phyloP scores from a whole-genome alignment of 768 basidiomycete species.

The Boletus speciosus region DNA sequence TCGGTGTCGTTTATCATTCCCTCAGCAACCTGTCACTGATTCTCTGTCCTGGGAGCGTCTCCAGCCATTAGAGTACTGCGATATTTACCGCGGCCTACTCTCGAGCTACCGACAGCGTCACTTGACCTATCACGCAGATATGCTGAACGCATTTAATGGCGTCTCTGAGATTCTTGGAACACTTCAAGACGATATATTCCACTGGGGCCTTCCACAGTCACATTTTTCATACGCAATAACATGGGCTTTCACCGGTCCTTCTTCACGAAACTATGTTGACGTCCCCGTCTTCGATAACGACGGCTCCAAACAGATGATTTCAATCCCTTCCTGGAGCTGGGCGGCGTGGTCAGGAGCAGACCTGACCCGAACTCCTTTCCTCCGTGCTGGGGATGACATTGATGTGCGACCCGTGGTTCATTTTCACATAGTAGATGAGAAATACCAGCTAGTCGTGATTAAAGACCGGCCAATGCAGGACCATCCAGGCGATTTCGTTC shows the following conservation, averaged over 20 bases:
- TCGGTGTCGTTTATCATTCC: background rate
- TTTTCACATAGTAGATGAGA: conserved; percentile 4
- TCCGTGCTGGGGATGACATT: background rate
- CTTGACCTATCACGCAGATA: conserved; percentile 12
- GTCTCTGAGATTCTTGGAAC: conserved; percentile 10
- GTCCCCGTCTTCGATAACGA: conserved; percentile 3
- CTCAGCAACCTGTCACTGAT: background rate
- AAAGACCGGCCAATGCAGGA: background rate
- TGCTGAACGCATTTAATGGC: conserved; percentile 15
- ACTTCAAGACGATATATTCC: conserved; percentile 8
- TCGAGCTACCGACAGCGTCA: conserved; percentile 7
- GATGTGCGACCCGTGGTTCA: background rate
- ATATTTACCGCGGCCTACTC: background rate
- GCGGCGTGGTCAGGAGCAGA: conserved; percentile 1
- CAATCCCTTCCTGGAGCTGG: conserved; percentile 19
- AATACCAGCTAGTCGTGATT: background rate
- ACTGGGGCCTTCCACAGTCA: conserved; percentile 16
- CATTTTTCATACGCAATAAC: conserved; percentile 9
- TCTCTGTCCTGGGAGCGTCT: background rate
- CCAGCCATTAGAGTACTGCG: background rate
- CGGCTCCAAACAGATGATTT: conserved; percentile 1
- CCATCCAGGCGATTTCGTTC: background rate
- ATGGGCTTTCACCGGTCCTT: conserved; percentile 3
- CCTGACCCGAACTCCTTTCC: background rate
- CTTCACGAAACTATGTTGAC: background rate